A percentile compares a stretch with the other conserved stretches of the same genome.
These are phyloP conservation scores for Penicillium brevicompactum DNA, from an alignment of 2,329 filamentous ascomycete species.

Conservation along the genomic window DNA sequence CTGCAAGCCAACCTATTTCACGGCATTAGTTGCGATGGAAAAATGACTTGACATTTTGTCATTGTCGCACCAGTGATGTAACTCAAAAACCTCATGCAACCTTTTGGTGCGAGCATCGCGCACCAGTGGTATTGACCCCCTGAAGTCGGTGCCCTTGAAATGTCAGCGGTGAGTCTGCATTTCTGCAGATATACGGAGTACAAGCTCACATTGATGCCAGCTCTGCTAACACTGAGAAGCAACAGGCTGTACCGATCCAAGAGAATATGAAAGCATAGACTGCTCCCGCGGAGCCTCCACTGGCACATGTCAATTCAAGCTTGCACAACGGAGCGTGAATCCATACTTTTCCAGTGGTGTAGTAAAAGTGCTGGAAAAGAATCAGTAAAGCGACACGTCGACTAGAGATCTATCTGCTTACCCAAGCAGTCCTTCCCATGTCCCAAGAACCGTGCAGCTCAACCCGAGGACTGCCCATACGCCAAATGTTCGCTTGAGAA, in stretches of 20 bases:
- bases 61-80: conserved; percentile 1
- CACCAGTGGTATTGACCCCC: conserved; percentile 7
- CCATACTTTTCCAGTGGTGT: background rate
- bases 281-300: conserved; percentile 4
- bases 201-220: background rate
- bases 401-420: background rate
- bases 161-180: background rate
- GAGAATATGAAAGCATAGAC: conserved; percentile 7
- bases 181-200: background rate
- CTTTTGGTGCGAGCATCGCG: conserved; percentile 6
- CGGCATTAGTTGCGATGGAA: background rate
- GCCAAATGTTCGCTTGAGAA: background rate
- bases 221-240: background rate
- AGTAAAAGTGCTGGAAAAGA: background rate
- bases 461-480: background rate
- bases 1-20: background rate
- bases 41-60: background rate
- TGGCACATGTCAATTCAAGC: background rate
- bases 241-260: background rate
- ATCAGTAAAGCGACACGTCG: background rate
- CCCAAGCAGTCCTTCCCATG: background rate
- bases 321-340: no score
- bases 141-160: background rate
- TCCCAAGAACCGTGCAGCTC: background rate
- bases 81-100: conserved; percentile 1